phyloP scores from a whole-genome alignment of 176 grass and related monocot species.

The Eragrostis nindensis region DNA sequence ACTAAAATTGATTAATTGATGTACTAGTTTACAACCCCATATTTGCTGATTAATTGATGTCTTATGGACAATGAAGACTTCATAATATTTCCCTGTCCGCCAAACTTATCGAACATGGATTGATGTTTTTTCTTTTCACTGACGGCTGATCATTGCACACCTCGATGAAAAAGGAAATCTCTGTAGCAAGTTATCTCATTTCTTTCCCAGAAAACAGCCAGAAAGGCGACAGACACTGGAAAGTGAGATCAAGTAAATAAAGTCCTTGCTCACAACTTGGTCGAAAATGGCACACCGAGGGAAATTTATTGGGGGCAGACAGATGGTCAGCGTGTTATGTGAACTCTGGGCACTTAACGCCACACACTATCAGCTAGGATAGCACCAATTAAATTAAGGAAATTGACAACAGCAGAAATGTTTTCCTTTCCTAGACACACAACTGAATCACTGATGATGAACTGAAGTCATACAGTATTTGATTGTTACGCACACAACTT shows the following conservation, averaged over 20 bases:
- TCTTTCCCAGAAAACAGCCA: background rate
- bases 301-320: too few species aligned
- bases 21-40: background rate
- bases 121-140: background rate
- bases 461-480: too few species aligned
- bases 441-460: background rate
- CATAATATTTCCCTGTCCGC: background rate
- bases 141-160: background rate
- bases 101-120: conserved; percentile 5
- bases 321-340: too few species aligned
- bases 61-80: background rate
- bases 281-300: too few species aligned
- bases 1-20: too few species aligned
- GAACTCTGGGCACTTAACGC: too few species aligned
- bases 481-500: too few species aligned
- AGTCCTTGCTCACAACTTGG: too few species aligned
- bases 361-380: background rate
- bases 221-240: background rate
- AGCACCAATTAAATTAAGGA: background rate
- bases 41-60: background rate
- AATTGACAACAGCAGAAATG: background rate
- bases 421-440: background rate
- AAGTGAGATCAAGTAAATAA: too few species aligned
- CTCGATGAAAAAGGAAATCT: background rate
- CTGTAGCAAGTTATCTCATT: background rate